A percentile compares a stretch with the other conserved stretches of the same genome.
Evolutionary conservation across 176 grass and related monocot species (phyloP).

Genomic region (Tillandsia fasciculata): DNA sequence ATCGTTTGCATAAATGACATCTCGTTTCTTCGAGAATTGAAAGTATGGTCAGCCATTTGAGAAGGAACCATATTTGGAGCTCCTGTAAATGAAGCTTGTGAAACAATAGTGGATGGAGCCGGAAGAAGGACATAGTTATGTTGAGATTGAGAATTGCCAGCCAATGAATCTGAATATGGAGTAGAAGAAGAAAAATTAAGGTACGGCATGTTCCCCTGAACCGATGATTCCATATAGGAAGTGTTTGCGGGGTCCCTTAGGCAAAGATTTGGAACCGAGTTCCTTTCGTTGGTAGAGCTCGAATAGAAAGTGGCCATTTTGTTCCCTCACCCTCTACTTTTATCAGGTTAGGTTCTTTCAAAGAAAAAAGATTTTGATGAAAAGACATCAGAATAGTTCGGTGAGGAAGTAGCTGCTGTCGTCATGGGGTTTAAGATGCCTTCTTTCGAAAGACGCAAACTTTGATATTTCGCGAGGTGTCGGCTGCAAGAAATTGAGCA

Average conservation of each 20-base stretch:
- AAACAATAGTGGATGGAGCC: conserved; percentile 38
- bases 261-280: conserved; percentile 7
- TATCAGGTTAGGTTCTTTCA: conserved; percentile 21
- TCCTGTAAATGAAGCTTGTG: conserved; percentile 22
- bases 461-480: background rate
- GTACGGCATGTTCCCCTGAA: conserved; percentile 30
- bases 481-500: background rate
- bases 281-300: conserved; percentile 44
- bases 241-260: conserved; percentile 7
- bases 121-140: conserved; percentile 32
- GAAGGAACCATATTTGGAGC: conserved; percentile 10
- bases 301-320: conserved; percentile 80
- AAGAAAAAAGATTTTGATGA: conserved; percentile 4
- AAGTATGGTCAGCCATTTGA: conserved; percentile 12
- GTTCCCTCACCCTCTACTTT: background rate
- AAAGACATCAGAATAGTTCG: conserved; percentile 13
- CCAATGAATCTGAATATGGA: conserved; percentile 37
- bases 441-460: background rate
- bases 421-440: conserved; percentile 10
- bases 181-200: conserved; percentile 35
- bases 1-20: conserved; percentile 26
- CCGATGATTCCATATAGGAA: background rate
- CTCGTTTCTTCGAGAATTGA: conserved; percentile 22
- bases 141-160: conserved; percentile 24
- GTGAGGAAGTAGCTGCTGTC: conserved; percentile 8